Conservation (phyloP, 805 yeast species). For the Yamadazyma paraphyllophila region DNA sequence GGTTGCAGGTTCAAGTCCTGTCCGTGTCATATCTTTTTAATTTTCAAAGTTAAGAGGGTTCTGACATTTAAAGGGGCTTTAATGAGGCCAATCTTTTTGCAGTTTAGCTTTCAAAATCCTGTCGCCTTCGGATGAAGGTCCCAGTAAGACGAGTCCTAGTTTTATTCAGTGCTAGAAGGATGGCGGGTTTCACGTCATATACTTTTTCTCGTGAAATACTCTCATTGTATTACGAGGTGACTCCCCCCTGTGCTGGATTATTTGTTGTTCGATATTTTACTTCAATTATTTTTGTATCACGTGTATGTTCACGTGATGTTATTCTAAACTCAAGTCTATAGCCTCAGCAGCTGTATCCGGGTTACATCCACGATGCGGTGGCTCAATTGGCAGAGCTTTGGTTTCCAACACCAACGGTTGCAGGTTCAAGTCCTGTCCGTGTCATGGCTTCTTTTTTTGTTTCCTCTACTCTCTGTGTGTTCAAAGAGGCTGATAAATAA, state of each 20-base stretch:
- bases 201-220: too few relatives aligned
- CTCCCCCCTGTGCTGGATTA: too few relatives aligned
- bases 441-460: constrained; percentile 18
- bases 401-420: constrained; percentile 68
- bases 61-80: too few relatives aligned
- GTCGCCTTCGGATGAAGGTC: too few relatives aligned
- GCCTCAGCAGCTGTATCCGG: background rate
- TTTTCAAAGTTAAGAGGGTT: too few relatives aligned
- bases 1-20: constrained; percentile 88
- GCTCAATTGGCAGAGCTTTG: constrained; percentile 41
- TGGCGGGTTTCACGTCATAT: too few relatives aligned
- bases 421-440: constrained; percentile 87
- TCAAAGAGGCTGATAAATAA: background rate
- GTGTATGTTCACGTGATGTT: background rate
- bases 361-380: constrained; percentile 27
- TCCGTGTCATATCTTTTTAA: constrained; percentile 45
- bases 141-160: too few relatives aligned
- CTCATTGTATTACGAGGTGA: too few relatives aligned
- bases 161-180: too few relatives aligned
- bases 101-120: too few relatives aligned
- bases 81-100: too few relatives aligned
- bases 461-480: background rate
- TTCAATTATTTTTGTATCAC: background rate
- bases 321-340: background rate
- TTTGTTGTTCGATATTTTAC: too few relatives aligned